These are phyloP conservation scores for Coemansia sp. DNA, from an alignment of 192 early-diverging fungal genomes.

Conservation along the genomic window DNA sequence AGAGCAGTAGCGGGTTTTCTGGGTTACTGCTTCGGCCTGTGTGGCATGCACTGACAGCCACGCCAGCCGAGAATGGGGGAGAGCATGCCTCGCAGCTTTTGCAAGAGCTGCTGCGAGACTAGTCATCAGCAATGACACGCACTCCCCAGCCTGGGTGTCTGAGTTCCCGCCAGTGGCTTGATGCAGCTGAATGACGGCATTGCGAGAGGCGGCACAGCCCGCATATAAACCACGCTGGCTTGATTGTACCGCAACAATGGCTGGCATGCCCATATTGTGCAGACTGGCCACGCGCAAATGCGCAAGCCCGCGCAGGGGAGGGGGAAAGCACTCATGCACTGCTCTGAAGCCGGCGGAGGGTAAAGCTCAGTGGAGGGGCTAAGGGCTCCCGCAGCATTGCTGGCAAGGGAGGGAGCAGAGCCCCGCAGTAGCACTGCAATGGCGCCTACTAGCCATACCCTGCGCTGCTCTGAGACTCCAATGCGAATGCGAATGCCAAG, in stretches of 20 bases:
- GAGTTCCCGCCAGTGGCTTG: background rate
- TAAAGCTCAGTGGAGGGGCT: too few relatives aligned
- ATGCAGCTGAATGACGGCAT: background rate
- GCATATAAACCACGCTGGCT: background rate
- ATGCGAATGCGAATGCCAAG: background rate
- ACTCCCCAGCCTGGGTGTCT: background rate
- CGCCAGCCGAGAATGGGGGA: background rate
- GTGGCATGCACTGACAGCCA: background rate
- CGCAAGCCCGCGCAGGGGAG: background rate
- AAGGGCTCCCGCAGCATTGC: too few relatives aligned
- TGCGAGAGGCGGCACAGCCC: background rate
- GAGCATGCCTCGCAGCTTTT: background rate
- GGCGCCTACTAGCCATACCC: background rate
- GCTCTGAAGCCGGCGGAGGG: background rate
- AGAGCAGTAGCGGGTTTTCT: constrained; percentile 1
- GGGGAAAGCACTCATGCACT: background rate
- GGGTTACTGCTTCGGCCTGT: background rate
- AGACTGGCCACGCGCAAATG: background rate
- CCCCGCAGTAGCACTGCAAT: background rate
- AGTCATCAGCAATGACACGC: background rate
- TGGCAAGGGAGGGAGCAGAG: background rate
- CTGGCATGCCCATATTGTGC: background rate
- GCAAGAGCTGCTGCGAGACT: background rate
- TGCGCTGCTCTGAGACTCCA: background rate
- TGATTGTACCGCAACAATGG: background rate